Base-by-base conservation (phyloP, 2,329 filamentous ascomycete genomes). In the Neurospora crassa region DNA sequence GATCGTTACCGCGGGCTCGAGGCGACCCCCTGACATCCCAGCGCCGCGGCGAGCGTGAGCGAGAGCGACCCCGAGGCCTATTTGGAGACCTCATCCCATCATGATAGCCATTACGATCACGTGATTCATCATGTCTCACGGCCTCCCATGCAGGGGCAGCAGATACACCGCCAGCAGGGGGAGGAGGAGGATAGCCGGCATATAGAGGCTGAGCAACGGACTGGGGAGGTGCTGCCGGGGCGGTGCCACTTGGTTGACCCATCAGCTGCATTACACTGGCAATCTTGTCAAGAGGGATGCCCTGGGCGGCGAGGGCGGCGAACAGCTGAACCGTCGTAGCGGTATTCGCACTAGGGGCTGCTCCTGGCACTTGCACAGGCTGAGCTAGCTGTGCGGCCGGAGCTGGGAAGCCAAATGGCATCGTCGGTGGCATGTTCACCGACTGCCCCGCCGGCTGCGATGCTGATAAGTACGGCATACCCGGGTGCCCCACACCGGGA, bases 1-100 rank as follows among this genome's bases (percentile, higher is more conserved):
- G 90, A 76, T 92, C 93, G 77, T 88, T 84, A 7, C 70, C 73
- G 79, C 83, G 83, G 75, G 85, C 85, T 74, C 89, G 88, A 76
- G 90, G 90, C 70, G 90, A 90, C 72, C 85, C 86, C 73, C 88
- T 89, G 73, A 87, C 85, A 76, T 89, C 90, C 85, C 91, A 92
- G 75, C 89, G 88, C 78, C 89, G 91, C 69, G 94, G 92, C 74
- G 94, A 97, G 47, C 92, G 89, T 41, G 92, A 95, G 69, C 94
- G 88, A 72, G 91, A 93, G 71, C 92, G 89, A 76, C 87, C 87
- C 72, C 84, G 84, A 76, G 84, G 84, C 78, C 85, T 83, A 72
- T 84, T 84, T 20, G 89, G 90, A 42, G 91, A 93, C 79, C 90
- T 88, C 79, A 85, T 81, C 77, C 84, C 84, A 71, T 89, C 86